Evolutionary conservation across 768 basidiomycete species (phyloP).

Genomic region (Boletus speciosus): DNA sequence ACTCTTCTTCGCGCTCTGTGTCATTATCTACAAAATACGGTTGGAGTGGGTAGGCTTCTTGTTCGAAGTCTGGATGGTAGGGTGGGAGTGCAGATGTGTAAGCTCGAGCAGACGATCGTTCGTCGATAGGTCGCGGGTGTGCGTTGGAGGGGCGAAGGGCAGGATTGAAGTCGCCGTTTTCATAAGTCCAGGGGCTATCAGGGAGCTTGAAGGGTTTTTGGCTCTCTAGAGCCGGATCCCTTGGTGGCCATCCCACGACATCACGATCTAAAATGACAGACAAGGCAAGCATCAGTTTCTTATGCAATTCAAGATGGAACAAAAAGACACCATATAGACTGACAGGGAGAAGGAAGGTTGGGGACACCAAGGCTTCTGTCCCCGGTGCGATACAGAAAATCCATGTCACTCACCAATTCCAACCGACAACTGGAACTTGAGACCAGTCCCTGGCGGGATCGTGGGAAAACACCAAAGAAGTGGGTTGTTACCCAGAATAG

Average conservation of each 20-base stretch:
- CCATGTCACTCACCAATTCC: slow-evolving; percentile 74
- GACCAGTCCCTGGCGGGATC: slow-evolving; percentile 61
- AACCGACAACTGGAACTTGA: slow-evolving; percentile 69
- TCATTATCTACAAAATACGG: slow-evolving; percentile 18
- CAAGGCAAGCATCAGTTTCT: slow-evolving; percentile 11
- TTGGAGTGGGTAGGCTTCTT: slow-evolving; percentile 25
- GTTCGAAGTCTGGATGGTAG: slow-evolving; percentile 70
- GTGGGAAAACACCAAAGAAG: slow-evolving; percentile 85
- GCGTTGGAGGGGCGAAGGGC: slow-evolving; percentile 61
- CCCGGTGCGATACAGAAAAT: slow-evolving; percentile 28
- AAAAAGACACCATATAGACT: slow-evolving; percentile 4
- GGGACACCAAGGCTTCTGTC: slow-evolving; percentile 2
- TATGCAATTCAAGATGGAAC: background rate
- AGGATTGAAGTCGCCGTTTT: slow-evolving; percentile 75
- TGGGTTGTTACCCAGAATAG: slow-evolving; percentile 73
- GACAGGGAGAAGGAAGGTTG: background rate
- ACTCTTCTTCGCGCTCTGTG: slow-evolving; percentile 31
- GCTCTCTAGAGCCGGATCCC: slow-evolving; percentile 46
- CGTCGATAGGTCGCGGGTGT: slow-evolving; percentile 29
- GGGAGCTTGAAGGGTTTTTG: slow-evolving; percentile 48
- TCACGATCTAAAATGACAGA: slow-evolving; percentile 30
- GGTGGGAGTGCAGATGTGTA: slow-evolving; percentile 57
- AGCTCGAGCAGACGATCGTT: slow-evolving; percentile 27
- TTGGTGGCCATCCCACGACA: slow-evolving; percentile 66
- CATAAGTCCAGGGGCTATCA: slow-evolving; percentile 82